Conservation (phyloP, 768 basidiomycete species). For the Mrakia gelida region DNA sequence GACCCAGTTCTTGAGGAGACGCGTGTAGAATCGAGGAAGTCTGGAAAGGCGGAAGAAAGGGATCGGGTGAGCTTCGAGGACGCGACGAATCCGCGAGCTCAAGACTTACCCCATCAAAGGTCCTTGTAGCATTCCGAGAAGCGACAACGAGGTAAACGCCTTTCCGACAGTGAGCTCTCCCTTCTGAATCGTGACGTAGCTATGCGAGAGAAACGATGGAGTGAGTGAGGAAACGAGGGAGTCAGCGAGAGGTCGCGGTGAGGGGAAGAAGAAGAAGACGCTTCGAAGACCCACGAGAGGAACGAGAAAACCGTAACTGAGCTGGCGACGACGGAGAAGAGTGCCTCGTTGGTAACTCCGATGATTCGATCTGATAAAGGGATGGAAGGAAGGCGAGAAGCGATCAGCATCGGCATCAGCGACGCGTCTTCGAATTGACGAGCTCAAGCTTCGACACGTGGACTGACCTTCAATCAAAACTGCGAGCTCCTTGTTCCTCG, state of each 20-base stretch:
- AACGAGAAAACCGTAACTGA: constrained; percentile 76
- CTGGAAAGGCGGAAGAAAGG: not conserved
- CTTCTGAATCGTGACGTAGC: constrained; percentile 56
- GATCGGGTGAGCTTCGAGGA: too few species aligned
- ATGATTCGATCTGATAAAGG: constrained; percentile 55
- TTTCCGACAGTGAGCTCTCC: constrained; percentile 60
- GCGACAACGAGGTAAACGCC: constrained; percentile 81
- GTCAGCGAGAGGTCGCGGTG: not conserved
- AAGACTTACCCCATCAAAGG: constrained; percentile 9
- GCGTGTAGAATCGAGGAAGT: constrained; percentile 60
- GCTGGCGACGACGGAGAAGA: constrained; percentile 74
- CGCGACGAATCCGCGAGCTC: too few species aligned
- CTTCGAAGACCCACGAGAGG: constrained; percentile 63
- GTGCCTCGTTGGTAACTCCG: constrained; percentile 60
- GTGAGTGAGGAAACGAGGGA: not conserved
- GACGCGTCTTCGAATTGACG: too few species aligned
- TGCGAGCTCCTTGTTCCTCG: constrained; percentile 60
- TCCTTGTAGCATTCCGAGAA: constrained; percentile 75
- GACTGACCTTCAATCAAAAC: constrained; percentile 60
- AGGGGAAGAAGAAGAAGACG: too few species aligned
- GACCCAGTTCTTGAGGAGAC: constrained; percentile 64
- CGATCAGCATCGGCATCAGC: too few species aligned
- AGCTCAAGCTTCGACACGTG: too few species aligned
- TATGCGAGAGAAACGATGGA: not conserved
- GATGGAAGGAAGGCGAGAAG: too few species aligned